Evolutionary conservation across 805 yeast genomes (phyloP), one percentile per base, ranked within the genome.

Genomic region (Yarrowia deformans): DNA sequence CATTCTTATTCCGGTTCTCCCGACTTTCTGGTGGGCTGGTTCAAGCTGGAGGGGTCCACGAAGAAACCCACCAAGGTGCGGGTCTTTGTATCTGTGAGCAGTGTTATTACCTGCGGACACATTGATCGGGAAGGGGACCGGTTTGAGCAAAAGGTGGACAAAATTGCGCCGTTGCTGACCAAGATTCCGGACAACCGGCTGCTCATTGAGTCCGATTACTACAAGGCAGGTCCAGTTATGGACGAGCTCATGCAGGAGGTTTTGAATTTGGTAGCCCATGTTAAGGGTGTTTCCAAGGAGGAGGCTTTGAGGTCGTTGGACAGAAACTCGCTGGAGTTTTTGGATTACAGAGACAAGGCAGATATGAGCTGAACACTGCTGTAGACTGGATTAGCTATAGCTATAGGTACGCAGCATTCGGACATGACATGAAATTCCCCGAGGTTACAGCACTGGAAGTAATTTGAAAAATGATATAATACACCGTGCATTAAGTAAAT

Each of bases 1-100:
- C 98, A 94, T 75, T 91, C 97, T 0, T 95, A 87, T 77, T 86
- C 92, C 8, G 98, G 98, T 0, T 88, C 97, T 1, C 71, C 82
- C 0, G 97, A 92, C 52, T 91, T 77, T 58, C 71, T 75, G 29
- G 66, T 63, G 7, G 69, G 71, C 32, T 70, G 71, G 49, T 77
- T 77, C 78, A 72, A 70, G 16, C 43, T 58, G 45, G 60, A 66
- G 29, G 60, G 69, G 2, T 39, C 42, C 3, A 45, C 14, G 50
- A 70, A 61, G 49, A 42, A 48, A 39, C 58, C 52, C 13, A 67
- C 52, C 19, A 61, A 56, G 50, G 67, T 72, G 8, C 72, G 74
- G 9, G 77, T 87, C 3, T 84, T 72, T 71, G 85, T 88, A 67
- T 87, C 90, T 16, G 79, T 82, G 71, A 82, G 88, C 58, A 84